Evolutionary conservation across 768 basidiomycete genomes (phyloP).

Genomic region (Phallus indusiatus): DNA sequence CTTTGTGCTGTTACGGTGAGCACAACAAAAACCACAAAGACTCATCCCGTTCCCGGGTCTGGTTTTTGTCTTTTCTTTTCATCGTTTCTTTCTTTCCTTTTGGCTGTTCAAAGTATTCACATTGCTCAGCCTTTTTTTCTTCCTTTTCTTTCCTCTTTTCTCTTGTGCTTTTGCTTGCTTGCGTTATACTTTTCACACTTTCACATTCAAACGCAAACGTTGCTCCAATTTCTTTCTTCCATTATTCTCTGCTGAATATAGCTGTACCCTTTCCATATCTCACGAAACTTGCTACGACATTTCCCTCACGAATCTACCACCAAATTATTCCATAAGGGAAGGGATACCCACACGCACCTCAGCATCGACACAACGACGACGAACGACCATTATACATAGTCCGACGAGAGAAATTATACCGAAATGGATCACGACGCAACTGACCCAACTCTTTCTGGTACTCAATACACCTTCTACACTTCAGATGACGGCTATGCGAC

Average conservation of each 20-base stretch:
- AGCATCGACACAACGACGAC: not conserved
- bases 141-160: not conserved
- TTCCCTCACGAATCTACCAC: not conserved
- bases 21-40: not conserved
- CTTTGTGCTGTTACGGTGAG: not conserved
- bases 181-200: slow-evolving; percentile 20
- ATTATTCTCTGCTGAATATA: slow-evolving; percentile 19
- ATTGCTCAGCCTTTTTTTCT: not conserved
- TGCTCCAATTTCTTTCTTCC: slow-evolving; percentile 26
- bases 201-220: slow-evolving; percentile 24
- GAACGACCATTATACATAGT: not conserved
- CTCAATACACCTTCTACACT: slow-evolving; percentile 26
- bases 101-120: too few relatives aligned
- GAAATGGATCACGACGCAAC: slow-evolving; percentile 20
- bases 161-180: not conserved
- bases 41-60: not conserved
- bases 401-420: not conserved
- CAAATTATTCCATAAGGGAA: not conserved
- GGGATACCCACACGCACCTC: not conserved
- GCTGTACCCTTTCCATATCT: not conserved
- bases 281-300: not conserved
- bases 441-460: slow-evolving; percentile 19
- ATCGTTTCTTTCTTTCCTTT: too few relatives aligned
- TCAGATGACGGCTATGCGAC: slow-evolving; percentile 26
- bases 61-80: too few relatives aligned